Base-by-base conservation (phyloP, 352 stramenopile genomes). In the Globisporangium camurandrum region DNA sequence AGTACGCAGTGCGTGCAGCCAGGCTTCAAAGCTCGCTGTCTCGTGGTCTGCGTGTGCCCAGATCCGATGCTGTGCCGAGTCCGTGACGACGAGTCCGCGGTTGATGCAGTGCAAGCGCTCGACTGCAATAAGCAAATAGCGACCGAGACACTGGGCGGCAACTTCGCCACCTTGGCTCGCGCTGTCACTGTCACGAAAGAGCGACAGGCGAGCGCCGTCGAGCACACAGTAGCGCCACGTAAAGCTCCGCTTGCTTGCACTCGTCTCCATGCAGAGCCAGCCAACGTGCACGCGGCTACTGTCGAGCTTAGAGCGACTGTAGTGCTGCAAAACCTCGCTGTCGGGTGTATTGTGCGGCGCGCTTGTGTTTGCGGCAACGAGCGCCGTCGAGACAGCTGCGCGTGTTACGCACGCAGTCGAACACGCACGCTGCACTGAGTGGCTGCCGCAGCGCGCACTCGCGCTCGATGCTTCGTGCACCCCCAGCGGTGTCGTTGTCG, bases 41-140 rank as follows among this genome's bases (percentile, higher is more conserved):
- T 67, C 47, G 50, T 73, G 63, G 16, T 58, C 61, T 0, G 46
- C 66, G 24, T 80, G 69, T 4, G 71, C 46, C 66, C 64, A 80
- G 19, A 80, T 37, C 2, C 54, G 56, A 34, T 61, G 53, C 12
- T 58, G 55, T 8, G 59, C 45, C 19, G 20, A 38, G 36, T 67
- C 64, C 1, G 71, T 56, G 14, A 80, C 48, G 44, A 73, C 19
- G 8, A 80, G 54, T 1, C 63, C 64, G 37, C 69, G 66, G 39
- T 80, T 80, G 42, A 77, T 50, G 9, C 57, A 66, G 34, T 71
- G 55, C 28, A 80, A 56, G 11, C 69, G 64, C 46, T 77, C 59
- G 14, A 72, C 69, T n/a, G 47, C 50, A 1, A 46, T 44, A 16
- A 76, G 49, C 9, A 51, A 26, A 40, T 61, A 49, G 48, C 57